Percentiles rank a stretch among this genome's conserved stretches.
Evolutionary conservation across 2,329 filamentous ascomycete species (phyloP).

Genomic region (Fusarium robinianum): DNA sequence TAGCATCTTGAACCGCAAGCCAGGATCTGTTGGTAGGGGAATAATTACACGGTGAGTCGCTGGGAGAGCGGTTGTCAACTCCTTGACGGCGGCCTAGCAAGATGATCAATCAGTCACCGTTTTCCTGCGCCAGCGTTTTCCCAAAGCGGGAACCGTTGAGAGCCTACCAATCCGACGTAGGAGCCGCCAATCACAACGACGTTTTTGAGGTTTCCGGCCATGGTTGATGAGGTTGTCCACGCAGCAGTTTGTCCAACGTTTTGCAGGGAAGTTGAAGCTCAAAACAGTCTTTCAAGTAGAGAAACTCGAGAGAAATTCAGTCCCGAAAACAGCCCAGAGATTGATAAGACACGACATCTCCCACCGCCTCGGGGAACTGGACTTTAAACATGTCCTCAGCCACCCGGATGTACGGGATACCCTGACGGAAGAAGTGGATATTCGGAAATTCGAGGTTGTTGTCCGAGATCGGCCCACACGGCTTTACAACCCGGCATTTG

Average conservation of each 20-base stretch:
- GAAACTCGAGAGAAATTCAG: constrained; percentile 8
- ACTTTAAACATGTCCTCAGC: too few relatives aligned
- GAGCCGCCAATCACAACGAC: constrained; percentile 36
- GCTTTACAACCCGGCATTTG: too few relatives aligned
- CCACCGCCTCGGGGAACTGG: too few relatives aligned
- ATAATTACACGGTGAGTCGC: constrained; percentile 28
- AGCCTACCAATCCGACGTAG: constrained; percentile 34
- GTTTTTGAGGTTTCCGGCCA: constrained; percentile 31
- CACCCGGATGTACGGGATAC: too few relatives aligned
- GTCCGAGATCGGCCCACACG: constrained; percentile 22
- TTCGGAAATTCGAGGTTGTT: constrained; percentile 17
- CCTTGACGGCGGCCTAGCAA: constrained; percentile 31
- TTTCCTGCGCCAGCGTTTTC: not conserved
- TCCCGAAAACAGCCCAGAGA: not conserved
- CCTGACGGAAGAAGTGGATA: too few relatives aligned
- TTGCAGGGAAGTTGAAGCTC: constrained; percentile 5
- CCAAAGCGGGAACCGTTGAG: not conserved
- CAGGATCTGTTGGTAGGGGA: fast-evolving
- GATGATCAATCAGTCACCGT: too few relatives aligned
- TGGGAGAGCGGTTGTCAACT: constrained; percentile 27
- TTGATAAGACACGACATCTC: too few relatives aligned
- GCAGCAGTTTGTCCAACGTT: not conserved
- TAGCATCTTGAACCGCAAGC: not conserved
- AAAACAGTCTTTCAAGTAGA: too few relatives aligned
- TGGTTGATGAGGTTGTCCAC: constrained; percentile 1